These are phyloP conservation scores for Colletotrichum aenigma DNA, from an alignment of 2,329 filamentous ascomycete species.

Conservation along the genomic window DNA sequence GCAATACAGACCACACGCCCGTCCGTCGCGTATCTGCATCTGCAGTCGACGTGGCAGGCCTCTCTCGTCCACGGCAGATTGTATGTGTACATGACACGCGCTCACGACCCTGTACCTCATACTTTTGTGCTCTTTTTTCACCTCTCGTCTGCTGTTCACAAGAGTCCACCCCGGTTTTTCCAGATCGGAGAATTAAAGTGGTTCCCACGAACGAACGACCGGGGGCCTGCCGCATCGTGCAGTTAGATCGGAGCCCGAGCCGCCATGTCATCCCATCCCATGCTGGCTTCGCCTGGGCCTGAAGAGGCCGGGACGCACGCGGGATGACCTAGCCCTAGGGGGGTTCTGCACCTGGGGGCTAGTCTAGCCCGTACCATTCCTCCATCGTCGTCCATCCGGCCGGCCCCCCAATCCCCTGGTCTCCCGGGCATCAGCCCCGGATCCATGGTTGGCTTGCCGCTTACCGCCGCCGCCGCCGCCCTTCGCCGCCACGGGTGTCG, in stretches of 20 bases:
- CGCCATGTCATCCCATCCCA: conserved; percentile 15
- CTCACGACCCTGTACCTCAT: background rate
- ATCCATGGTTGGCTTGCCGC: conserved; percentile 15
- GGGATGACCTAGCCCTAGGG: background rate
- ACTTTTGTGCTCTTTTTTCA: background rate
- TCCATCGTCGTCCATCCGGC: background rate
- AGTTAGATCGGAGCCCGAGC: conserved; percentile 20
- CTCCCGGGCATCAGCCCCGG: background rate
- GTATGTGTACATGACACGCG: background rate
- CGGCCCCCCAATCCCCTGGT: background rate
- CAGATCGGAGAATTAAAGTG: conserved; percentile 20
- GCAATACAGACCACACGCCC: background rate
- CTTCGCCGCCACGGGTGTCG: background rate
- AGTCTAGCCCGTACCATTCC: background rate
- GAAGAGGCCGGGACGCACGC: background rate
- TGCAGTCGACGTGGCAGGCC: conserved; percentile 17
- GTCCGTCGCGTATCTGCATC: conserved; percentile 17
- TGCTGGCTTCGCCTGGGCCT: background rate
- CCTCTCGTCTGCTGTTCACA: background rate
- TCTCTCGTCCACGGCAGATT: background rate
- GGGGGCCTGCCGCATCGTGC: conserved; percentile 20
- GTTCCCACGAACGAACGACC: conserved; percentile 13
- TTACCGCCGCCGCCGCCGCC: conserved; percentile 3
- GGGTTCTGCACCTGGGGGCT: background rate
- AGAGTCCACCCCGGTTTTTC: background rate